Conservation (phyloP, 495 filamentous ascomycete species). For the Xylaria intraflava region DNA sequence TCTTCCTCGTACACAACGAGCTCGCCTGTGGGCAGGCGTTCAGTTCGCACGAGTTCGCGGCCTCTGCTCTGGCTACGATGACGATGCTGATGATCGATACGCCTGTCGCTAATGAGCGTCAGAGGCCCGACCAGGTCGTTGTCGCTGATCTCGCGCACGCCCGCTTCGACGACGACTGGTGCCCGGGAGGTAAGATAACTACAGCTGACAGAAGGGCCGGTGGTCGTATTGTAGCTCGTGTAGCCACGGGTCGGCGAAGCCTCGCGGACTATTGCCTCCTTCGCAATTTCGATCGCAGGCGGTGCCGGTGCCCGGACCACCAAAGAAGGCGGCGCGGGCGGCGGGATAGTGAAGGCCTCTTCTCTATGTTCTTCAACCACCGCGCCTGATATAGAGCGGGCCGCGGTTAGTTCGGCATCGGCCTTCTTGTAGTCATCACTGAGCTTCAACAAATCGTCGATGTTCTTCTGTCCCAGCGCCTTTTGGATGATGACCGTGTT, state of each 20-base stretch:
- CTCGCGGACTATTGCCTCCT: conserved; percentile 33
- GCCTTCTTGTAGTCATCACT: conserved; percentile 64
- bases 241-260: conserved; percentile 30
- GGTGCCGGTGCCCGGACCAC: conserved; percentile 35
- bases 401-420: conserved; percentile 33
- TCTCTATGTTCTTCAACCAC: conserved; percentile 34
- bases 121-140: conserved; percentile 47
- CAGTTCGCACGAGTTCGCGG: conserved; percentile 39
- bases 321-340: conserved; percentile 16
- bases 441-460: conserved; percentile 76
- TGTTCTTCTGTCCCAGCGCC: conserved; percentile 80
- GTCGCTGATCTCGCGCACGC: conserved; percentile 39
- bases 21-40: conserved; percentile 44
- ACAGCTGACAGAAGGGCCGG: conserved; percentile 16
- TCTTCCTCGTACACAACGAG: conserved; percentile 50
- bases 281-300: conserved; percentile 34
- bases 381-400: conserved; percentile 31
- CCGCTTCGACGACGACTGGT: conserved; percentile 28
- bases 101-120: conserved; percentile 44
- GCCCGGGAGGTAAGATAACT: conserved; percentile 6
- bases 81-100: conserved; percentile 24
- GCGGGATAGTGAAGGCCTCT: conserved; percentile 26
- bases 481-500: conserved; percentile 70
- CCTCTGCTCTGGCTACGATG: conserved; percentile 30
- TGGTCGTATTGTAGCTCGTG: conserved; percentile 23